Evolutionary conservation across 331 rosid species (phyloP), one percentile per base, ranked within the genome.

Genomic region (Ulmus americana): DNA sequence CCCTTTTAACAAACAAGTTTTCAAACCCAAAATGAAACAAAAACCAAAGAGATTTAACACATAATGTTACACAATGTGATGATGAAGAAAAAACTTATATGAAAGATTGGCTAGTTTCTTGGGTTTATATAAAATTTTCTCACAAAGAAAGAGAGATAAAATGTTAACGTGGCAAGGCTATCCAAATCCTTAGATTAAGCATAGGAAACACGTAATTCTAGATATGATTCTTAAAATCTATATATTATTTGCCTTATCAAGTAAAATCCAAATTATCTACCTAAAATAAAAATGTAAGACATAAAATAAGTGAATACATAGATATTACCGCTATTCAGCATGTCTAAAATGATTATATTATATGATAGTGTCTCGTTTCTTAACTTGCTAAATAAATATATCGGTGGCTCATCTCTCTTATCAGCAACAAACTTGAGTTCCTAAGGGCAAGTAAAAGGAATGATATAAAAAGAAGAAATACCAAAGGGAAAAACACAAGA

Each of bases 321-420:
- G 35, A 28, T 2, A 28, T 28, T 28, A 28, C 35, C 35, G 35
- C 35, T 28, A 28, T 28, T 28, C 35, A 28, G 35, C 35, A 28
- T 28, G 35, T 28, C 35, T 28, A 28, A 28, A 28, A 28, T 28
- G 35, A 28, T 28, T 28, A 54, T 12, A 6, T 35, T 56, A 39
- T 7, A 40, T 60, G 2, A 13, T 15, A 46, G 16, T 20, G 39
- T 48, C 16, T 7, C 53, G 43, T 70, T 55, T 50, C 95, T 20
- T 20, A 20, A 1, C 2, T 85, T 82, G 77, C 79, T 79, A 53
- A 92, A 70, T 68, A 70, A 65, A 74, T 86, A 76, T 4, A 76
- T 67, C 0, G 95, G 88, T 61, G 87, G 79, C 70, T 92, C 91
- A 20, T 80, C 68, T 3, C 55, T 75, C 72, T 75, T 75, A 55